Percentiles rank a stretch among this genome's conserved stretches.
These are phyloP conservation scores for Hebeloma cylindrosporum DNA, from an alignment of 768 basidiomycete genomes.

Conservation along the genomic window DNA sequence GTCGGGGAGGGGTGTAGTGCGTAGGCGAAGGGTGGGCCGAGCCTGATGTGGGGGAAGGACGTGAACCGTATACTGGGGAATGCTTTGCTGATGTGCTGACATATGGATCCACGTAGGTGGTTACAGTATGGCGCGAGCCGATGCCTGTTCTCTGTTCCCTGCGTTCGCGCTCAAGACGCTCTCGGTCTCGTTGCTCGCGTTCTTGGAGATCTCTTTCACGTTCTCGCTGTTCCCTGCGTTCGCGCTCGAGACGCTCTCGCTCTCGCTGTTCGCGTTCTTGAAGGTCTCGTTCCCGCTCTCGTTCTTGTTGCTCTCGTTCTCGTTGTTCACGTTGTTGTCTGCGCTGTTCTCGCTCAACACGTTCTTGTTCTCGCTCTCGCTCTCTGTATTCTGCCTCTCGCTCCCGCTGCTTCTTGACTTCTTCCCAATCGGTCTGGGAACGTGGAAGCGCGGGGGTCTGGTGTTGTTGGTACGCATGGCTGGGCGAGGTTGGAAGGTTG, in stretches of 20 bases:
- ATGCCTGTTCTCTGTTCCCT: slow-evolving; percentile 10
- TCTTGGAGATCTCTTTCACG: background rate
- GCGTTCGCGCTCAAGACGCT: slow-evolving; percentile 1
- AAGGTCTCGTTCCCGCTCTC: slow-evolving; percentile 1
- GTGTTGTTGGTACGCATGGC: slow-evolving; percentile 6
- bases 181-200: slow-evolving; percentile 2
- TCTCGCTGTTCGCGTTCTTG: background rate
- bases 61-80: slow-evolving; percentile 15
- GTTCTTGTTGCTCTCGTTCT: too few species aligned
- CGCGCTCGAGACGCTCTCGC: background rate
- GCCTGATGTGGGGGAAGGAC: slow-evolving; percentile 14
- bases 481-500: too few species aligned
- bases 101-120: slow-evolving; percentile 19
- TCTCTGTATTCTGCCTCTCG: slow-evolving; percentile 1
- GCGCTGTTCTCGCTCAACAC: too few species aligned
- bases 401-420: slow-evolving; percentile 6
- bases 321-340: too few species aligned
- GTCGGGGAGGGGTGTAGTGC: background rate
- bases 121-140: slow-evolving; percentile 14
- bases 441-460: background rate
- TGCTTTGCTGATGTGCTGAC: slow-evolving; percentile 11
- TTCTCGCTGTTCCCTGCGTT: background rate
- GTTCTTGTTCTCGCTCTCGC: slow-evolving; percentile 3
- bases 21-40: slow-evolving; percentile 13
- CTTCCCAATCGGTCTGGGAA: too few species aligned